These are phyloP conservation scores for Aspergillus fijiensis DNA, from an alignment of 2,329 filamentous ascomycete species.

Conservation along the genomic window DNA sequence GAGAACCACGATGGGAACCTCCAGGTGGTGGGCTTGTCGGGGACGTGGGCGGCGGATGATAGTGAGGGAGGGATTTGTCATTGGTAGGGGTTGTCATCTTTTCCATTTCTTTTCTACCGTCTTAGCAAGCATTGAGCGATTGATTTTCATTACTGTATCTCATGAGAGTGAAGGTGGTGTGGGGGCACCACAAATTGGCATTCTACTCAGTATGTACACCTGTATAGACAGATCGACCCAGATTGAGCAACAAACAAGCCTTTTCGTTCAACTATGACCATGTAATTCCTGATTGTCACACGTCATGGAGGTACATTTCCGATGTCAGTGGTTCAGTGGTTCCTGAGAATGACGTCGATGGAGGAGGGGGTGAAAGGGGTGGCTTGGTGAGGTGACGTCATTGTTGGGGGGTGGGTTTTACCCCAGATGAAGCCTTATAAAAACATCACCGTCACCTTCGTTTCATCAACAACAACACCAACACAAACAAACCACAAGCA, in stretches of 20 bases:
- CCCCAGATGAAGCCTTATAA: background rate
- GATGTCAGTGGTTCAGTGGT: background rate
- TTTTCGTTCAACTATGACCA: too few relatives aligned
- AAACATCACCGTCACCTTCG: background rate
- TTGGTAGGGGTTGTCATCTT: constrained; percentile 39
- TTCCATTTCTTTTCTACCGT: background rate
- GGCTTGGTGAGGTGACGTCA: background rate
- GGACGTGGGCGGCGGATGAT: constrained; percentile 86
- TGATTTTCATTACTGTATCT: too few relatives aligned
- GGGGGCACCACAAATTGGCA: too few relatives aligned
- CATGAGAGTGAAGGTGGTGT: too few relatives aligned
- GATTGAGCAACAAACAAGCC: too few relatives aligned
- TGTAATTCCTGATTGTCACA: background rate
- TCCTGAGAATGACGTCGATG: background rate
- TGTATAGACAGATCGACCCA: too few relatives aligned
- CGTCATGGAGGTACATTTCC: background rate
- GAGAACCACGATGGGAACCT: constrained; percentile 56
- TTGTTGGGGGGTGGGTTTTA: background rate
- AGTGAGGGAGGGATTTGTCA: constrained; percentile 64
- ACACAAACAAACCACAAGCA: background rate
- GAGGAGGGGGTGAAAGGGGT: background rate
- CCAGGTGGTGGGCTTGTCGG: constrained; percentile 70
- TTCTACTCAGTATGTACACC: too few relatives aligned
- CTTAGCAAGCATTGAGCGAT: background rate
- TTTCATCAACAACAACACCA: background rate